Evolutionary conservation across 192 early-diverging fungal genomes (phyloP).

Genomic region (Podila horticola): DNA sequence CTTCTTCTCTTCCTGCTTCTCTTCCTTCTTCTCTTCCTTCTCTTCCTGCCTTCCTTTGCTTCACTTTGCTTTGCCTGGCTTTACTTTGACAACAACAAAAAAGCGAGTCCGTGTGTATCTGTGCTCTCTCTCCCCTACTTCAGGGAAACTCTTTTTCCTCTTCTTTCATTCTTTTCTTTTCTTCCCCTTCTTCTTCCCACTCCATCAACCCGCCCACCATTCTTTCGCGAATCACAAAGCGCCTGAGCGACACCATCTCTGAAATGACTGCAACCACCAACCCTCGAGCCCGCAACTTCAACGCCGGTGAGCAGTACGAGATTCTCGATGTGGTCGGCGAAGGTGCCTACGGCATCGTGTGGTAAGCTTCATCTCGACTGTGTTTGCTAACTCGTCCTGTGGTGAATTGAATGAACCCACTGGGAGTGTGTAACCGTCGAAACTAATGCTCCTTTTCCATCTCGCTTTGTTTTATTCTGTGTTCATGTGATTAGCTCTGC

Average conservation of each 20-base stretch:
- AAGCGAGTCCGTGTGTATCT: not conserved
- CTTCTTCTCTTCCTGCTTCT: not conserved
- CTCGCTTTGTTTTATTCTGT: not conserved
- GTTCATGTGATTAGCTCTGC: constrained; percentile 70
- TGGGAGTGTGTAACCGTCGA: too few relatives aligned
- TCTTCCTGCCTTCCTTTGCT: not conserved
- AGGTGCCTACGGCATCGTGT: constrained; percentile 95
- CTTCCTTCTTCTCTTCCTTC: not conserved
- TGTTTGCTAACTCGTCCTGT: not conserved
- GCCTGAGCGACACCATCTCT: constrained; percentile 51
- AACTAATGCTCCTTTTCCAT: not conserved
- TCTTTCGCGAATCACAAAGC: constrained; percentile 53
- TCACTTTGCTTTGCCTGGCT: not conserved
- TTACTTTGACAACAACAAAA: not conserved
- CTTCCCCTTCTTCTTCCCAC: not conserved
- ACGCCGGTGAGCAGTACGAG: constrained; percentile 86
- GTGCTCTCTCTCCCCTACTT: not conserved
- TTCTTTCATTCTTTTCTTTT: not conserved
- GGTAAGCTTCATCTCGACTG: constrained; percentile 65
- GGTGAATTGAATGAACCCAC: too few relatives aligned
- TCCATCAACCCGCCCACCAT: constrained; percentile 24
- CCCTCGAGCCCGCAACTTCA: constrained; percentile 65
- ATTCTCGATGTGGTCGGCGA: constrained; percentile 88
- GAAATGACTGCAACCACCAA: constrained; percentile 53
- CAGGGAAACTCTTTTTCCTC: not conserved